These are phyloP conservation scores for Brassica balearica DNA, from an alignment of 441 rosid species.

Conservation along the genomic window DNA sequence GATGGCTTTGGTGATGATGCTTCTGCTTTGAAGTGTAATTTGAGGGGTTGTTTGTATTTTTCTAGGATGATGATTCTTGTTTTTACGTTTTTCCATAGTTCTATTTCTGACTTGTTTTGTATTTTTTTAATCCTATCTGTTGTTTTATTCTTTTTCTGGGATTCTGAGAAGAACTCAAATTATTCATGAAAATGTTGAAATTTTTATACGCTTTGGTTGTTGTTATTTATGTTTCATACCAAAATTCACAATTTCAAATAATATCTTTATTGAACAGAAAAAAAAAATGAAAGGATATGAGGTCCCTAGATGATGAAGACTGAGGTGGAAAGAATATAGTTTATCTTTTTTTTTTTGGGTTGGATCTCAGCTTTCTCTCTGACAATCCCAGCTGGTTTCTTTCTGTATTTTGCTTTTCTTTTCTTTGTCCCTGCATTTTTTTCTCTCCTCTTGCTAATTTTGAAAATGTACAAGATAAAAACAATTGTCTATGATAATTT, in stretches of 20 bases:
- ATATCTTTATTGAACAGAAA: neutral
- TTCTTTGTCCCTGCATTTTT: neutral
- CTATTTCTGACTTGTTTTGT: constrained; percentile 37
- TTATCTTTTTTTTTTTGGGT: neutral
- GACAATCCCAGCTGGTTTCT: neutral
- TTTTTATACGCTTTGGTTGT: neutral
- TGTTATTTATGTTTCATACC: neutral
- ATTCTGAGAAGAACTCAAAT: neutral
- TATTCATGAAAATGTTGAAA: constrained; percentile 27
- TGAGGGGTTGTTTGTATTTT: constrained; percentile 17
- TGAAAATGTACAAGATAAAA: neutral
- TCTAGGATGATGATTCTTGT: constrained; percentile 24
- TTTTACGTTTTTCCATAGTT: constrained; percentile 39
- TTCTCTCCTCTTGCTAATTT: neutral
- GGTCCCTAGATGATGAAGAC: neutral
- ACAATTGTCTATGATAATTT: neutral
- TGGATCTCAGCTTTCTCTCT: neutral
- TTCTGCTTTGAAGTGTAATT: constrained; percentile 28
- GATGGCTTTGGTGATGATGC: constrained; percentile 38
- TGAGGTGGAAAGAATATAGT: neutral
- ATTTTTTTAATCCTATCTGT: constrained; percentile 34
- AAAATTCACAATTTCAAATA: neutral
- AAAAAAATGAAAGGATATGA: neutral
- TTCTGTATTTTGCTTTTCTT: neutral
- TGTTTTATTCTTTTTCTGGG: constrained; percentile 34